Evolutionary conservation across 116 monocot genomes (phyloP), one percentile per base, ranked within the genome.

Genomic region (Phalaenopsis hybrid): DNA sequence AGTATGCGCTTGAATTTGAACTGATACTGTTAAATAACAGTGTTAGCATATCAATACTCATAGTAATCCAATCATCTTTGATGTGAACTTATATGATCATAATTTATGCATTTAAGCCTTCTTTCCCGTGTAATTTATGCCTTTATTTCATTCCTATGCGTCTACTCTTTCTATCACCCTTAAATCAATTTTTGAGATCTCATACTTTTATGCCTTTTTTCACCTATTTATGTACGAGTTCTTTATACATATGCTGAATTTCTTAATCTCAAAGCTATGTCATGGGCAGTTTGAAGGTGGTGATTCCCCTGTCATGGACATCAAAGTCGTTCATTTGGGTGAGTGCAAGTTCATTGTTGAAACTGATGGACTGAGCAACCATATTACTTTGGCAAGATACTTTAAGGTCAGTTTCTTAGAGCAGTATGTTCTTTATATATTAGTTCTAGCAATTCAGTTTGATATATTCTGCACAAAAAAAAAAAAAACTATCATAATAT

Each of bases 371-470:
- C 76, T 88, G 76, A 92, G 79, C 81, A 92, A 76, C 8, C 78
- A 83, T 63, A 86, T 91, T 61, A 91, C 85, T 77, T 76, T 95
- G 86, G 92, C 99, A 83, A 75, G 67, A 63, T 99, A 92, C 81
- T 79, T 76, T 34, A 93, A 92, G 89, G 95, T 92, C 21, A 43
- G 46, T 31, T 44, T 59, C 67, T 80, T 2, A 17, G 13, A 37
- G 10, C 5, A 37, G 44, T 79, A 8, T 8, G 8, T 37, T 52
- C 68, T 57, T 28, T 12, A 43, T 72, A 51, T 12, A 63, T 18
- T 61, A 21, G 12, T 18, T 15, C 6, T n/a, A 52, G 45, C 48
- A 28, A 37, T 45, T 67, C 28, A 79, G 16, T 72, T 25, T 72
- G 41, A 28, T 28, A 72, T 9, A 70, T 37, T 3, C 37, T 37